Evolutionary conservation across 257 asterid species (phyloP), one percentile per base, ranked within the genome.

Genomic region (Solanum sitiens): DNA sequence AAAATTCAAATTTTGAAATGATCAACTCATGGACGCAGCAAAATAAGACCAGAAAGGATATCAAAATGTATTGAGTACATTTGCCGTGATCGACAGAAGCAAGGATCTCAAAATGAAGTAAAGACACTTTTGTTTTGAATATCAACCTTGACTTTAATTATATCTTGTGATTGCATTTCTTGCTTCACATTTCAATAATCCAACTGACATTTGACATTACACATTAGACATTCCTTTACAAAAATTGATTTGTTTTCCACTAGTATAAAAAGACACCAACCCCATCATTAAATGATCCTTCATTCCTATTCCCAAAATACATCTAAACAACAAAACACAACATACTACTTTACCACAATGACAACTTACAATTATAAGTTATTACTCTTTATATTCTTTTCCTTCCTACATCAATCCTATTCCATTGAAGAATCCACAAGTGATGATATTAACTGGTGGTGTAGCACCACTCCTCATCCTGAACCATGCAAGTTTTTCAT

Each of bases 381-480:
- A 14, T 11, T 80, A 30, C 32, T 87, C 30, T 11, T 90, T 10
- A 8, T 85, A 15, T 88, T 27, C 32, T 50, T 92, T 8, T 68
- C 76, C 45, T 53, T 92, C 63, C 39, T 89, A 25, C 85, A 89
- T 21, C 40, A 21, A 8, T 32, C 92, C 83, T 44, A 39, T 13
- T 72, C 83, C 6, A 70, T 79, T 3, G 83, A 50, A 12, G 88
- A 86, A 25, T 77, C 87, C 16, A 74, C 87, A 70, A 27, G 68
- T 13, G 91, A 87, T 25, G 92, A 56, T 71, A 95, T 95, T 53
- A 67, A 73, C 13, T 30, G 89, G 91, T 96, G 98, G 98, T 96
- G 98, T 93, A 83, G 39, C 88, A 86, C 89, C 56, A 93, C 98
- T 1, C 98, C 99, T 11, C 94, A 96, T 88, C 96, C 98, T 1